Evolutionary conservation across 371 early-diverging fungal genomes (phyloP).

Genomic region (Entomophthora muscae): DNA sequence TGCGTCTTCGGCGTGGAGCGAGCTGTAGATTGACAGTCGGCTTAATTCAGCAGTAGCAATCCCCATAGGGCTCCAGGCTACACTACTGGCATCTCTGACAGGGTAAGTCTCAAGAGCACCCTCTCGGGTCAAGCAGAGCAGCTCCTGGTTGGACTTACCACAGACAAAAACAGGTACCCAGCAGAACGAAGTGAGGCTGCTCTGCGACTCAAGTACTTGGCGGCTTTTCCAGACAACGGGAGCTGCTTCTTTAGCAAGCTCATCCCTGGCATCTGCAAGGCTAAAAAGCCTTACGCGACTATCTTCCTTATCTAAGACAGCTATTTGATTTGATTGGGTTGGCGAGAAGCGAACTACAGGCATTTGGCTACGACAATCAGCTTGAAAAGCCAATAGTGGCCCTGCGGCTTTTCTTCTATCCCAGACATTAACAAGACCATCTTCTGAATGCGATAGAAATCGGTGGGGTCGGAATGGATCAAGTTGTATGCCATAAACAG

Average conservation of each 20-base stretch:
- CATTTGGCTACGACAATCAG: not conserved
- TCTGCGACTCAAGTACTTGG: not conserved
- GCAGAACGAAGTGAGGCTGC: not conserved
- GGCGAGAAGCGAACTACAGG: not conserved
- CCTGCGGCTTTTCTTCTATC: slow-evolving; percentile 48
- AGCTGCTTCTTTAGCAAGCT: not conserved
- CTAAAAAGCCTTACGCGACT: not conserved
- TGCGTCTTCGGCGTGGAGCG: not conserved
- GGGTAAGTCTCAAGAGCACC: not conserved
- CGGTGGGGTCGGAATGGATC: slow-evolving; percentile 56
- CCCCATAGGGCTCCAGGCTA: not conserved
- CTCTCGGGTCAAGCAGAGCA: not conserved
- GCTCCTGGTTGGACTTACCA: not conserved
- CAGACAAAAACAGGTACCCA: not conserved
- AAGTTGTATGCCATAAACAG: slow-evolving; percentile 42
- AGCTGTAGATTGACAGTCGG: not conserved
- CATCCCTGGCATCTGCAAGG: not conserved
- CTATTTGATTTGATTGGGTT: not conserved
- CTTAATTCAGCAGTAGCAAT: not conserved
- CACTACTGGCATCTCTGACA: not conserved
- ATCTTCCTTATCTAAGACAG: not conserved
- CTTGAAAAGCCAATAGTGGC: slow-evolving; percentile 22
- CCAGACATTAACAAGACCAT: slow-evolving; percentile 57
- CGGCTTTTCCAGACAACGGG: not conserved
- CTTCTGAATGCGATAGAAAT: slow-evolving; percentile 52